Base-by-base conservation (phyloP, 2,329 filamentous ascomycete species). In the Pyrenophora graminea region DNA sequence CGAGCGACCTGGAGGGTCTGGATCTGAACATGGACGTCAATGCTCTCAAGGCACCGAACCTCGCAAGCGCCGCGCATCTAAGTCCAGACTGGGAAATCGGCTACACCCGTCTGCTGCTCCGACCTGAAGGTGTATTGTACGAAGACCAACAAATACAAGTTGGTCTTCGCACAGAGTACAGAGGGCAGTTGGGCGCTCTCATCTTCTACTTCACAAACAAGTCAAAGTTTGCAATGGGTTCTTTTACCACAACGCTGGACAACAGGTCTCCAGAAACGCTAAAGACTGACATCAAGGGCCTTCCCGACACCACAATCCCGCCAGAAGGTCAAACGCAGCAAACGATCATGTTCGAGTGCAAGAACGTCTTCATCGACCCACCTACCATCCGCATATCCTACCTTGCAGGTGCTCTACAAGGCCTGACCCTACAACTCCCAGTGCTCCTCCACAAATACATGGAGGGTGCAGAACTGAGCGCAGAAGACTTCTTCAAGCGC, bases 191-290 rank as follows among this genome's bases (percentile, higher is more conserved):
- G 78, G 94, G 94, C 36, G 96, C 94, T 66, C 79, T 99, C 56
- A 97, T 99, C 65, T 78, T 96, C 44, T 99, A 97, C 74, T 96
- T 97, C 72, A 89, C 87, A 55, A 99, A 99, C 80, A 96, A 96
- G 77, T 91, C 91, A 1, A 86, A 90, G 0, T 87, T 89, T 32
- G 77, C 88, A 0, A 88, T 99, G 64, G 89, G 86, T 46, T 96
- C 92, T 0, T 96, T 99, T 70, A 97, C 94, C 0, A 97, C 94
- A 1, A 95, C 93, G 0, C 78, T 97, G 40, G 92, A 97, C 70
- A 86, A 96, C 58, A 77, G 76, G 15, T 79, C 82, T 0, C 69
- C 80, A 0, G 87, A 91, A 48, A 80, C 82, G 48, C 75, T 99
- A 46, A 90, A 90, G 32, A 88, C 91, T 74, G 94, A 97, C 67